These are phyloP conservation scores for Collybiopsis luxurians DNA, from an alignment of 768 basidiomycete genomes.

Conservation along the genomic window DNA sequence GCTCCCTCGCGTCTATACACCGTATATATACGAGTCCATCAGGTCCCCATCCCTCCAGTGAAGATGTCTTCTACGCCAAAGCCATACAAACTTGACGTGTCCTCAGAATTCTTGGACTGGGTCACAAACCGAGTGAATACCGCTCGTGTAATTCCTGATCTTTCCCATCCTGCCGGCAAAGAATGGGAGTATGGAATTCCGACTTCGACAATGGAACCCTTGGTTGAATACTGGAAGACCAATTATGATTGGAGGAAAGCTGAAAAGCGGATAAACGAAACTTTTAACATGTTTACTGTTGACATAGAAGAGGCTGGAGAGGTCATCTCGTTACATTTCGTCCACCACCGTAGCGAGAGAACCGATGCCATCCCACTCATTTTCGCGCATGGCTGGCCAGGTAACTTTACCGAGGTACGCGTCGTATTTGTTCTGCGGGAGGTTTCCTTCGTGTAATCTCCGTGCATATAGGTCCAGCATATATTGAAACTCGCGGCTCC, in stretches of 20 bases:
- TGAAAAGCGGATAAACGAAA: constrained; percentile 46
- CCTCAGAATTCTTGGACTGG: constrained; percentile 33
- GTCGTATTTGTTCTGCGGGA: not conserved
- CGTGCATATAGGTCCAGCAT: constrained; percentile 21
- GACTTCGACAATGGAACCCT: constrained; percentile 34
- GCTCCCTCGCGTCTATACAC: no score
- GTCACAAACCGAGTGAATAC: constrained; percentile 42
- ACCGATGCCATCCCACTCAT: constrained; percentile 46
- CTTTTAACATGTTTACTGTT: constrained; percentile 48
- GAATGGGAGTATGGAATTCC: constrained; percentile 51
- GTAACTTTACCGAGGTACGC: constrained; percentile 32
- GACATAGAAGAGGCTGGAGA: constrained; percentile 45
- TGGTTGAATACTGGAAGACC: constrained; percentile 43
- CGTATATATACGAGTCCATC: no score
- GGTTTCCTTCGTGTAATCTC: not conserved
- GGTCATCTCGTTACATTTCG: constrained; percentile 48
- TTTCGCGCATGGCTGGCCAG: constrained; percentile 56
- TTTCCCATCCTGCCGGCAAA: constrained; percentile 36
- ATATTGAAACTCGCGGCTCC: constrained; percentile 27
- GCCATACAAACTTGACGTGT: constrained; percentile 41
- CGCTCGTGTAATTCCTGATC: constrained; percentile 42
- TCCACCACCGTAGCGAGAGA: constrained; percentile 42
- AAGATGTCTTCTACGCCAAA: constrained; percentile 6
- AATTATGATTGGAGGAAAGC: constrained; percentile 49
- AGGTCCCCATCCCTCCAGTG: no score